Base-by-base conservation (phyloP, 352 stramenopile species). In the Pythium brachiatum region DNA sequence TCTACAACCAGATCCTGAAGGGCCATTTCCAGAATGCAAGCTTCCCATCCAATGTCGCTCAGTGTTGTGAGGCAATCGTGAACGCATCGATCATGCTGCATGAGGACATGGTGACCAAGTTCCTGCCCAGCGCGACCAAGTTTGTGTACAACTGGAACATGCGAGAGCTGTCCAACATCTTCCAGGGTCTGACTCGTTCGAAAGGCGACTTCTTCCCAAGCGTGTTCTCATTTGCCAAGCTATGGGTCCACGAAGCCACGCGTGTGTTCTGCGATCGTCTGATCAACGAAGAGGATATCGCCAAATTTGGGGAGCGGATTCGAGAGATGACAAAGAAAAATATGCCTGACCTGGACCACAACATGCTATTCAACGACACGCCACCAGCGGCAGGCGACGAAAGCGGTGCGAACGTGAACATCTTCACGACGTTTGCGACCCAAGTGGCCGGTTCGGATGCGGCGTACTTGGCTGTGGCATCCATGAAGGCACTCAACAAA, bases 71-170 rank as follows among this genome's bases (percentile, higher is more conserved):
- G 5, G 87, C 89, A 27, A 92, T 98, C 61, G 91, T 98, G 12
- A 93, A 97, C 15, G 83, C 91, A 8, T 97, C 90, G 8, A 94
- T 94, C 44, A 62, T 92, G 36, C 72, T 99, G 50, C 95, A 99
- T 39, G 86, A 97, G 62, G 85, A 96, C 51, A 97, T 99, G 64
- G 87, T 86, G 32, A 84, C 93, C 38, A 94, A 95, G 47, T 99
- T 99, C 73, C 70, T 99, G 6, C 96, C 95, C 3, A 98, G 90
- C 39, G 95, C 95, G 43, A 94, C 97, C n/a, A 97, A 98, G 69
- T 99, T 99, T 68, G 97, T 98, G 62, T 99, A 99, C 79, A 99
- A 99, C 68, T 99, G 96, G 95, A 99, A 98, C 74, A 98, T 96
- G 94, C 89, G 96, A 16, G 94, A 99, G 62, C 75, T 99, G 4